Evolutionary conservation across 2,329 filamentous ascomycete species (phyloP).

Genomic region (Lecanicillium sp.): DNA sequence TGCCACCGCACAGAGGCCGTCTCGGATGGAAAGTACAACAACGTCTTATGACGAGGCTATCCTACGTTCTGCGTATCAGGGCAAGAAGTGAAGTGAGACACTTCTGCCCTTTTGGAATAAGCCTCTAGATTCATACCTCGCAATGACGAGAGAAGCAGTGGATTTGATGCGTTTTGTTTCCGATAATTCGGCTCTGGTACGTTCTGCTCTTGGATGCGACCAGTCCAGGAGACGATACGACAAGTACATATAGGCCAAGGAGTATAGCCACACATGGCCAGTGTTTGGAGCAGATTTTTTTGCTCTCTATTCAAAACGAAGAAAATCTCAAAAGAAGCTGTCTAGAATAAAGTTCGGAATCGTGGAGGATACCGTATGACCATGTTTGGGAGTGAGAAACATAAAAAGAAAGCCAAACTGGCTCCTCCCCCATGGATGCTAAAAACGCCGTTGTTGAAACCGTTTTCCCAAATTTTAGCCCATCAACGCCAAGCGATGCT

Average conservation of each 20-base stretch:
- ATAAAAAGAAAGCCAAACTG: conserved; percentile 1
- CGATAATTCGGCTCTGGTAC: too few relatives aligned
- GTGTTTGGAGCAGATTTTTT: not conserved
- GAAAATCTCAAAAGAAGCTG: not conserved
- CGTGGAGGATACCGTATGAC: conserved; percentile 34
- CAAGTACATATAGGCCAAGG: too few relatives aligned
- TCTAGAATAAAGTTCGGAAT: conserved; percentile 16
- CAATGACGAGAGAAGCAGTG: too few relatives aligned
- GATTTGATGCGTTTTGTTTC: too few relatives aligned
- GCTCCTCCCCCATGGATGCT: conserved; percentile 20
- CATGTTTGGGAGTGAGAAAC: conserved; percentile 14
- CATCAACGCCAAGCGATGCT: conserved; percentile 30
- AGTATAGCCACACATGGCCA: not conserved
- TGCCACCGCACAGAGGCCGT: conserved; percentile 16
- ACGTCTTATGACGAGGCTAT: conserved; percentile 27
- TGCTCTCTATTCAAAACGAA: conserved; percentile 4
- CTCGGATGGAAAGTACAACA: conserved; percentile 24
- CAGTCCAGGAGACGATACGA: too few relatives aligned
- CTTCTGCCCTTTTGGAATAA: not conserved
- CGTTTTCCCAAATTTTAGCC: conserved; percentile 29
- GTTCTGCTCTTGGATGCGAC: too few relatives aligned
- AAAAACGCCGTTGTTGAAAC: conserved; percentile 48
- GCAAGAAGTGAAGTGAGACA: conserved; percentile 14
- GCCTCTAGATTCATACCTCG: too few relatives aligned
- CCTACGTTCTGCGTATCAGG: conserved; percentile 23